These are phyloP conservation scores for Coemansia sp. DNA, from an alignment of 192 early-diverging fungal species.

Conservation along the genomic window DNA sequence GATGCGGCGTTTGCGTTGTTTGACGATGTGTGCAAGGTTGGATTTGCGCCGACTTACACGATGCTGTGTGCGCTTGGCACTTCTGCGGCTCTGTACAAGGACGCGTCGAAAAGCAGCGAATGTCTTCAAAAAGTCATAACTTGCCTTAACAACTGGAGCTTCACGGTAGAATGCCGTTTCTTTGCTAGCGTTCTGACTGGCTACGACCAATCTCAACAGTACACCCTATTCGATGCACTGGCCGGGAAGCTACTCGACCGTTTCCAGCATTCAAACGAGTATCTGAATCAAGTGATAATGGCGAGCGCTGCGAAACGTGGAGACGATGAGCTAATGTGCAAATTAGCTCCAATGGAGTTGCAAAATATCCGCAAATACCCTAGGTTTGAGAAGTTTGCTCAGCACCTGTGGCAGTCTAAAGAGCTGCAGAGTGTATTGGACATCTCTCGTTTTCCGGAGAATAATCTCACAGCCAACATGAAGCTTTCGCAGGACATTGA, in stretches of 20 bases:
- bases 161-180: slow-evolving; percentile 17
- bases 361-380: slow-evolving; percentile 14
- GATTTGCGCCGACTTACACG: neutral
- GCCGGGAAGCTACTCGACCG: slow-evolving; percentile 18
- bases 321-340: neutral
- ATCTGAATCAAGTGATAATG: slow-evolving; percentile 22
- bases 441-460: slow-evolving; percentile 18
- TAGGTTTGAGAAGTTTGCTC: neutral
- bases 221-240: slow-evolving; percentile 42
- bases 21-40: slow-evolving; percentile 14
- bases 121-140: slow-evolving; percentile 20
- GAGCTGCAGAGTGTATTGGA: slow-evolving; percentile 8
- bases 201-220: slow-evolving; percentile 28
- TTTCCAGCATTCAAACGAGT: slow-evolving; percentile 2
- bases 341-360: slow-evolving; percentile 22
- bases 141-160: slow-evolving; percentile 37
- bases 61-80: slow-evolving; percentile 20
- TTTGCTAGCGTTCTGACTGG: slow-evolving; percentile 34
- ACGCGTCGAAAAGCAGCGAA: slow-evolving; percentile 9
- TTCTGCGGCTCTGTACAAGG: slow-evolving; percentile 16
- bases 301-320: slow-evolving; percentile 24
- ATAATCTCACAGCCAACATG: slow-evolving; percentile 36
- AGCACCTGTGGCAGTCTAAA: neutral
- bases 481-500: slow-evolving; percentile 18
- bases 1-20: slow-evolving; percentile 33